Base-by-base conservation (phyloP, 2,329 filamentous ascomycete species). In the Aspergillus sp. region DNA sequence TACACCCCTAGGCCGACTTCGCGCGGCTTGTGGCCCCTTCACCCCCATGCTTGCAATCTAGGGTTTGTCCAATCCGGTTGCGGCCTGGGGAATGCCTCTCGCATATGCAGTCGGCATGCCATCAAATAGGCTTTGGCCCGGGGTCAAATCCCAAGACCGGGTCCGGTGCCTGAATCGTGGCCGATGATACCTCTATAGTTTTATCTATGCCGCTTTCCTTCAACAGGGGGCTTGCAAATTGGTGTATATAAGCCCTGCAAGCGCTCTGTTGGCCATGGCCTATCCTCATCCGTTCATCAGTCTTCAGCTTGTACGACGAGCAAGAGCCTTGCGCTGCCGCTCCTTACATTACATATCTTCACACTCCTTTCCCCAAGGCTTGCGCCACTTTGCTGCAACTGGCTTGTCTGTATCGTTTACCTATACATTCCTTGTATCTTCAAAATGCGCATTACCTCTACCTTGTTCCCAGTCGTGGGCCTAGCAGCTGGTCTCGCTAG, bases 401-500 rank as follows among this genome's bases (percentile, higher is more conserved):
- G 54, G 35, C 21, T 33, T 48, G 23, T 14, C 44, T 48, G 40
- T 56, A 52, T 56, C 37, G 33, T 48, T 57, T 46, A 47, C 44
- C 58, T 54, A 46, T 51, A 23, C 49, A 60, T 23, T 60, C 56
- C n/a, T 50, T 39, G 23, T 21, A 43, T n/a, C 23, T n/a, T 35
- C 50, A 59, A 52, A 23, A 75, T 75, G 72, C 68, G 66, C 31
- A 35, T 64, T 58, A 44, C 65, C 17, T 66, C 66, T 6, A 66
- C 66, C 12, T 58, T 74, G 43, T 41, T 72, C 62, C 63, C 69
- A 9, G 53, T 63, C 24, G 41, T 71, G 53, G 67, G 66, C 45
- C 64, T 73, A n/a, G 66, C 72, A 41, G 67, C 65, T 50, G 63
- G 68, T 27, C 59, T 75, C 40, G 66, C 68, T 46, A 61, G 66